Conservation (phyloP, 306 rosid species). For the Quercus ilex region DNA sequence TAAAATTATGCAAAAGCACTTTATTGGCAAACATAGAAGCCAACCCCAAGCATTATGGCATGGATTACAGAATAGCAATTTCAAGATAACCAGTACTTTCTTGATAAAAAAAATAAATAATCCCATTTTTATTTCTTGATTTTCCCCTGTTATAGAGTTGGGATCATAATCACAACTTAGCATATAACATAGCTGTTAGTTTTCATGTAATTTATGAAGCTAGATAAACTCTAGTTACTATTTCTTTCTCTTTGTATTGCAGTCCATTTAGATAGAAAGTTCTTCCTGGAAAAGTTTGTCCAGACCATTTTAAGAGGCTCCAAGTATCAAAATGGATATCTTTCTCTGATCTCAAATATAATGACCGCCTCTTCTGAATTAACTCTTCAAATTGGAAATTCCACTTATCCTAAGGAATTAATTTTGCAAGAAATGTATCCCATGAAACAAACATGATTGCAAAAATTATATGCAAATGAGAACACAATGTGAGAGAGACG, state of each 20-base stretch:
- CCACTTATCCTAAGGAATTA: background rate
- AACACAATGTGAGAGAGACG: background rate
- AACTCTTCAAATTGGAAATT: background rate
- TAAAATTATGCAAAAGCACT: background rate
- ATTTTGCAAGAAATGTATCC: background rate
- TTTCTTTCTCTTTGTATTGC: background rate
- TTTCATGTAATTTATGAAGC: background rate
- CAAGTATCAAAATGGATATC: background rate
- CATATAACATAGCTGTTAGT: background rate
- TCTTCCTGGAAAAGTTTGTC: background rate
- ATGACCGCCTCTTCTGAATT: background rate
- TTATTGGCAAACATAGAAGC: background rate
- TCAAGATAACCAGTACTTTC: background rate
- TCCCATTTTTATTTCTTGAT: background rate
- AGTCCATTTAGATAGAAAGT: background rate
- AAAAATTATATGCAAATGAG: background rate
- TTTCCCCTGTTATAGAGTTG: background rate
- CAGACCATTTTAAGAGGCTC: background rate
- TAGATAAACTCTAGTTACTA: background rate
- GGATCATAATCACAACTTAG: background rate
- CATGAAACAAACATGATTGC: background rate
- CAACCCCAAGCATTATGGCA: background rate
- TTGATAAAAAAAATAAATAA: background rate
- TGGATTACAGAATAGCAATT: background rate
- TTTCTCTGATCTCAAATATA: background rate